A percentile compares a stretch with the other conserved stretches of the same genome.
phyloP scores from a whole-genome alignment of 2,329 filamentous ascomycete genomes.

The Arthrinium puccinioides region DNA sequence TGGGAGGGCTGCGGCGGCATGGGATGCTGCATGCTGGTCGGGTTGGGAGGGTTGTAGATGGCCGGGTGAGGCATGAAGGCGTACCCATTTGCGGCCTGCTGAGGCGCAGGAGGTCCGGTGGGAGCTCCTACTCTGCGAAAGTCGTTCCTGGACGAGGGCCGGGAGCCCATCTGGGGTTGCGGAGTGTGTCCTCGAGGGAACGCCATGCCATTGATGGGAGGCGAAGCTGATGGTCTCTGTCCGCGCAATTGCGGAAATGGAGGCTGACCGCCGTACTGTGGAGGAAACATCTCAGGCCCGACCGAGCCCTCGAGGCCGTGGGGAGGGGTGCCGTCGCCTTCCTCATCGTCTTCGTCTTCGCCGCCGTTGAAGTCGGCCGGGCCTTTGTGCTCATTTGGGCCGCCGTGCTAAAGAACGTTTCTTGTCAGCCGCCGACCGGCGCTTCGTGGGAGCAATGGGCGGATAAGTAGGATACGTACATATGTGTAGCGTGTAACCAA shows the following conservation, averaged over 20 bases:
- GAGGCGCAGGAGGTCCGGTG: slow-evolving; percentile 54
- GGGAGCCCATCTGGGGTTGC: slow-evolving; percentile 67
- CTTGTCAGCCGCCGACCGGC: not conserved
- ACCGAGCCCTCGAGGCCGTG: slow-evolving; percentile 50
- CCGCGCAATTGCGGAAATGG: slow-evolving; percentile 79
- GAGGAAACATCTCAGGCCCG: slow-evolving; percentile 57
- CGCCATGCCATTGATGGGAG: slow-evolving; percentile 74
- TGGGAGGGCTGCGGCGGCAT: slow-evolving; percentile 22
- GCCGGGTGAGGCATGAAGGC: slow-evolving; percentile 80
- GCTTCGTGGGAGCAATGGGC: too few species aligned
- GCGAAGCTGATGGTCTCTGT: slow-evolving; percentile 77
- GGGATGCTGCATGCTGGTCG: slow-evolving; percentile 23
- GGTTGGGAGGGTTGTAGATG: slow-evolving; percentile 67
- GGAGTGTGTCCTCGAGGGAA: slow-evolving; percentile 75
- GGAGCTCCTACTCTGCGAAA: slow-evolving; percentile 68
- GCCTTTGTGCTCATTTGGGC: slow-evolving; percentile 92
- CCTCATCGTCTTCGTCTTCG: slow-evolving; percentile 78
- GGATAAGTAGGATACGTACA: slow-evolving; percentile 46
- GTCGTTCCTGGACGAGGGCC: slow-evolving; percentile 74
- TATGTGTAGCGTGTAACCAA: slow-evolving; percentile 85
- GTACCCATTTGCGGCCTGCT: slow-evolving; percentile 62
- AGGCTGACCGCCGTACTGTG: slow-evolving; percentile 60
- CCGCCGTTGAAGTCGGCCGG: slow-evolving; percentile 85
- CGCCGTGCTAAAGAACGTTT: slow-evolving; percentile 62
- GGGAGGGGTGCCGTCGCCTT: slow-evolving; percentile 66